phyloP scores from a whole-genome alignment of 2,329 filamentous ascomycete genomes.

The Truncatella angustata region DNA sequence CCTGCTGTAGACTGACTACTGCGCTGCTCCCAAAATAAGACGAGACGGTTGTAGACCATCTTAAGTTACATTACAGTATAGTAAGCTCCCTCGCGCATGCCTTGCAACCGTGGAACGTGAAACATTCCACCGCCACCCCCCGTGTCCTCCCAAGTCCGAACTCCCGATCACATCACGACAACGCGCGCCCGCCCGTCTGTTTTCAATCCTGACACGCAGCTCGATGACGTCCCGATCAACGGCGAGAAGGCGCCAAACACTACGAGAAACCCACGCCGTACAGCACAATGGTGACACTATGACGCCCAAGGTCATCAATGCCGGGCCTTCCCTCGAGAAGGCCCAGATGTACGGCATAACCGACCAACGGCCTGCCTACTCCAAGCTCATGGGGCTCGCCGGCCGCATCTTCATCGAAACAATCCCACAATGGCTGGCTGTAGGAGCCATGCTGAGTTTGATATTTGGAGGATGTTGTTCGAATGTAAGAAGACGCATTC shows the following conservation, averaged over 20 bases:
- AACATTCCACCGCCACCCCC: background rate
- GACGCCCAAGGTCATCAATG: constrained; percentile 52
- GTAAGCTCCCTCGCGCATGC: too few relatives aligned
- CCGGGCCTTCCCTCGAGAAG: constrained; percentile 51
- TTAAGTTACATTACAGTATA: too few relatives aligned
- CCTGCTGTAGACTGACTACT: too few relatives aligned
- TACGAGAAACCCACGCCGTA: constrained; percentile 43
- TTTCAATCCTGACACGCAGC: constrained; percentile 19
- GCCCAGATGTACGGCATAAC: constrained; percentile 54
- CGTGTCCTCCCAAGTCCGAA: background rate
- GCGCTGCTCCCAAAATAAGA: too few relatives aligned
- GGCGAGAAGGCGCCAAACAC: constrained; percentile 42
- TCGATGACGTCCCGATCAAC: constrained; percentile 41
- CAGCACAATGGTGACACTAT: constrained; percentile 36
- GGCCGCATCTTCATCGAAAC: constrained; percentile 56
- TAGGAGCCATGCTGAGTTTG: constrained; percentile 69
- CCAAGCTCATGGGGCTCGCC: constrained; percentile 48
- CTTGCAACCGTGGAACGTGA: background rate
- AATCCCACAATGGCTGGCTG: constrained; percentile 61
- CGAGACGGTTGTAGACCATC: too few relatives aligned
- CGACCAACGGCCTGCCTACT: constrained; percentile 48
- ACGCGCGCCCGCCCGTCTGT: too few relatives aligned
- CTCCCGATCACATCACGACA: too few relatives aligned
- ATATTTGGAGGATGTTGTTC: constrained; percentile 97
- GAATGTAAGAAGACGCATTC: constrained; percentile 60